Evolutionary conservation across 2,329 filamentous ascomycete species (phyloP), one percentile per base, ranked within the genome.

Genomic region (Penicillium paneum): DNA sequence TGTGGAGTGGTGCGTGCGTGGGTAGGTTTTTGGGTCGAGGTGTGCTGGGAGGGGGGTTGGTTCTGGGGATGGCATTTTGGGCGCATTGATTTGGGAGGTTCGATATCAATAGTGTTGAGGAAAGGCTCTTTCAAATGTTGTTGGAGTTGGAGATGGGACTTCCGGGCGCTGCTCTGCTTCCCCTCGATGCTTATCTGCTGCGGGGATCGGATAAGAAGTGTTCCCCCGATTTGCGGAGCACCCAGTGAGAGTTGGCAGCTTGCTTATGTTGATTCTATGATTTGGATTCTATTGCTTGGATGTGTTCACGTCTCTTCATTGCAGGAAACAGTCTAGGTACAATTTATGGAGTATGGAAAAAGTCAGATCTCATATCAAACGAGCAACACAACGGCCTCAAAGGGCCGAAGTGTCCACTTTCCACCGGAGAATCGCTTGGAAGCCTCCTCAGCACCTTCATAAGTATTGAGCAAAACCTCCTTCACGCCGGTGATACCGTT

Each of bases 11-110:
- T 65, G 62, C 49, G 61, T 70, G 59, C 72, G 73, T 21, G 74
- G 73, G 60, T 75, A 77, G 54, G 73, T 76, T 31, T 64, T 60
- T 38, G 73, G 73, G 61, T 75, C 68, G 49, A 72, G 72, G 49
- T 74, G 66, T 2, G 70, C 45, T 32, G 68, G 70, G 15, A 63
- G 48, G 11, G 55, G 19, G 12, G 57, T 8, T 31, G 10, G 8
- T 21, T 56, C 48, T 28, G 52, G 17, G 39, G 56, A 35, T 26
- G 57, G 54, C 60, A 64, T 64, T 43, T 35, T 32, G 26, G 21
- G 8, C 8, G 8, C 26, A 13, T 11, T 35, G 44, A 12, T 6
- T 52, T 29, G 21, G 5, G 40, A 24, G 8, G 15, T 19, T 34
- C 39, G 5, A 15, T 41, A 24, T 34, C 39, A 7, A n/a, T 41